Conservation (phyloP, 768 basidiomycete genomes). For the Pulveroboletus sp. region DNA sequence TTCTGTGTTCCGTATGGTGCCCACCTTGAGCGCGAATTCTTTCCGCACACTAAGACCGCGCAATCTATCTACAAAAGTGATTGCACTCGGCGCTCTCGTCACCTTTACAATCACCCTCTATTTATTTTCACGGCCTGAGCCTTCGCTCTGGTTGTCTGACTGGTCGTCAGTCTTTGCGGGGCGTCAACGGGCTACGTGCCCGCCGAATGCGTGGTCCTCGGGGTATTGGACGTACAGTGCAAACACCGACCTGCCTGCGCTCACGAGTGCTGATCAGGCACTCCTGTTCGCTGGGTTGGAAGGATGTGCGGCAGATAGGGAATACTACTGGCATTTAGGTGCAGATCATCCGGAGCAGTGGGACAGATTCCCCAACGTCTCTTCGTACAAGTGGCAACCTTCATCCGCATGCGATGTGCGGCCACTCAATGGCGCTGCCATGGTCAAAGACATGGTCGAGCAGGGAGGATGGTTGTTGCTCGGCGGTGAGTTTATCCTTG, state of each 20-base stretch:
- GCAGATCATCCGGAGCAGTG: slow-evolving; percentile 44
- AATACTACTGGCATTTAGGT: slow-evolving; percentile 61
- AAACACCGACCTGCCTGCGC: slow-evolving; percentile 30
- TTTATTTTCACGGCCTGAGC: slow-evolving; percentile 23
- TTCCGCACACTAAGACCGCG: slow-evolving; percentile 20
- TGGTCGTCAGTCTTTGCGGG: slow-evolving; percentile 26
- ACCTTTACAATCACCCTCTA: slow-evolving; percentile 27
- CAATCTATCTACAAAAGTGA: slow-evolving; percentile 18
- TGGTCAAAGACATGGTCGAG: slow-evolving; percentile 57
- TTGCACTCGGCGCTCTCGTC: slow-evolving; percentile 24
- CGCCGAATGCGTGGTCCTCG: slow-evolving; percentile 32
- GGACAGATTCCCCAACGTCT: slow-evolving; percentile 49
- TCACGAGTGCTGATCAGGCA: slow-evolving; percentile 41
- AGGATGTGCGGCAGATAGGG: slow-evolving; percentile 59
- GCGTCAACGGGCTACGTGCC: slow-evolving; percentile 28
- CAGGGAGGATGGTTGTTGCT: slow-evolving; percentile 67
- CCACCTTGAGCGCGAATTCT: neutral
- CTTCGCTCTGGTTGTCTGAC: slow-evolving; percentile 8
- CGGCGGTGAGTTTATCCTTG: slow-evolving; percentile 44
- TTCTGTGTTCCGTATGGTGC: neutral
- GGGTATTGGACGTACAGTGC: slow-evolving; percentile 42
- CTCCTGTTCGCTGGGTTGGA: slow-evolving; percentile 51
- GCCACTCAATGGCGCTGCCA: slow-evolving; percentile 36
- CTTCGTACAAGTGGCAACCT: slow-evolving; percentile 52
- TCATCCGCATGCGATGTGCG: slow-evolving; percentile 40